Base-by-base conservation (phyloP, 768 basidiomycete genomes). In the Rossbeevera mucosa region DNA sequence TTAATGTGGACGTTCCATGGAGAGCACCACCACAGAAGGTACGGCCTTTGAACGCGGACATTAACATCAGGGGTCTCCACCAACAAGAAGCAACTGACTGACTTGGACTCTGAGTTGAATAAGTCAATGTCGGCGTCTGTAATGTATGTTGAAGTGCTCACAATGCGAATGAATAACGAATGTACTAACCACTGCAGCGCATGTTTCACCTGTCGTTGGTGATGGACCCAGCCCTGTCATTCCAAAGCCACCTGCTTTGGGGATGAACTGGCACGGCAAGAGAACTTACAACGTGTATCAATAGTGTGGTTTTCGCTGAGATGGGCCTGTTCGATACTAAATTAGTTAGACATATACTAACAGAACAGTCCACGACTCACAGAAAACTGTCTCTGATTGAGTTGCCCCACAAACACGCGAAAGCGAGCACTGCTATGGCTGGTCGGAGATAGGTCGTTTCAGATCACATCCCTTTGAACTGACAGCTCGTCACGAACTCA, bases 161-260 rank as follows among this genome's bases (percentile, higher is more conserved):
- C 25, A 42, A 41, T 47, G 16, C 50, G 46, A 50, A 31, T 43
- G 36, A 53, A 54, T 47, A 30, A 46, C 12, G 45, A 51, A 52
- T 22, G 48, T 54, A n/a, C n/a, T n/a, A 55, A 22, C 44, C 29
- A 52, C 21, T 11, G 87, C 85, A 5, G 87, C 83, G 91, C 94
- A 94, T 6, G 84, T 71, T 65, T 94, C 92, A 89, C 92, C 50
- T 83, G 79, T 63, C 90, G 89, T 64, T 94, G 93, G 16, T 94
- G 76, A 60, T 91, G 90, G 50, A 93, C 71, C 56, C 78, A 75
- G 0, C 91, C 91, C 81, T 82, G 9, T 87, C 86, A 57, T 91
- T 88, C 52, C 83, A 79, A 68, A 88, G 84, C 63, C 78, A 79
- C 58, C 88, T 85, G 5, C 83, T 70, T 66, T 92, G 93, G 71